Evolutionary conservation across 2,329 filamentous ascomycete genomes (phyloP).

Genomic region (Neobulgaria alba): DNA sequence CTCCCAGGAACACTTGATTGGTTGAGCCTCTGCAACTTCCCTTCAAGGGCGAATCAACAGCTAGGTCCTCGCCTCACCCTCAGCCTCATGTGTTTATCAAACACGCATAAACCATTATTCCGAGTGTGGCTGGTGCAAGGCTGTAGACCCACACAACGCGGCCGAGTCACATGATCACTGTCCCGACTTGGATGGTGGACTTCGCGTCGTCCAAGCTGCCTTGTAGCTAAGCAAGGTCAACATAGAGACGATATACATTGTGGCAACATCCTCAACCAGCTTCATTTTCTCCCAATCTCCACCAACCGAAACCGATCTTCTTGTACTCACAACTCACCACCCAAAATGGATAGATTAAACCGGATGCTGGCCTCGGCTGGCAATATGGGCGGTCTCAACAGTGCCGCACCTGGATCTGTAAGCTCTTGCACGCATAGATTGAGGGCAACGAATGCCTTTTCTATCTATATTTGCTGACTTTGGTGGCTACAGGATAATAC

Average conservation of each 20-base stretch:
- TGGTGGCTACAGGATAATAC: constrained; percentile 60
- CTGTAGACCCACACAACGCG: too few species aligned
- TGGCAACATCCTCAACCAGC: constrained; percentile 14
- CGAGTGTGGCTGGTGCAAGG: too few species aligned
- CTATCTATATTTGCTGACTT: constrained; percentile 8
- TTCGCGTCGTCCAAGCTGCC: constrained; percentile 10
- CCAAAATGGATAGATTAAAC: constrained; percentile 79
- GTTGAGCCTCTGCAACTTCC: not conserved
- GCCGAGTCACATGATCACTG: constrained; percentile 7
- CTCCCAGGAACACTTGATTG: not conserved
- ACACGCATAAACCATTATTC: not conserved
- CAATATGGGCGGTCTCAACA: constrained; percentile 52
- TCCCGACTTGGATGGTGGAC: constrained; percentile 2
- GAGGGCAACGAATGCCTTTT: not conserved
- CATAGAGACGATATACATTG: constrained; percentile 6
- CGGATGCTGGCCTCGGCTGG: constrained; percentile 73
- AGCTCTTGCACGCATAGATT: constrained; percentile 25
- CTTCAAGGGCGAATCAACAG: not conserved
- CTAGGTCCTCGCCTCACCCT: not conserved
- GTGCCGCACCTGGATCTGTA: constrained; percentile 53
- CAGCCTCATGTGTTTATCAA: not conserved
- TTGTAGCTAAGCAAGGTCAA: constrained; percentile 11
- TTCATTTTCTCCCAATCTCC: constrained; percentile 1
- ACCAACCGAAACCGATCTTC: too few species aligned
- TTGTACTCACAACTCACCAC: not conserved